Evolutionary conservation across 2,329 filamentous ascomycete species (phyloP), one percentile per base, ranked within the genome.

Genomic region (Chaetothyriales sp.): DNA sequence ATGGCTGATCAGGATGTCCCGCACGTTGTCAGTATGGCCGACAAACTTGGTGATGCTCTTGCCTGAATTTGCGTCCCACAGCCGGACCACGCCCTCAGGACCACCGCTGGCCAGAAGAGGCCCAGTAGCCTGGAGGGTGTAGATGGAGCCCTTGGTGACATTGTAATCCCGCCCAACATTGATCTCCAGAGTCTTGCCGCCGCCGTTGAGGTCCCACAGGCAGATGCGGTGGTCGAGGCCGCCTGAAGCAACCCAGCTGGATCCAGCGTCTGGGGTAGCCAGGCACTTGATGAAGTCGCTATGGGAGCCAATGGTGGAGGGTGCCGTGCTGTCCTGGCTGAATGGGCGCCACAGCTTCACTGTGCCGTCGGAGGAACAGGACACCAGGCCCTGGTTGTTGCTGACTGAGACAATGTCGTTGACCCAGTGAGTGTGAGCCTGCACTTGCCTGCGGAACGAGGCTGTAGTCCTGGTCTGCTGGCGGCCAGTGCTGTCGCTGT

Each of bases 221-320:
- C 80, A 86, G 56, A 98, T 87, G 64, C 88, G 90, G 60, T 90
- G 81, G 67, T 98, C 92, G 32, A 98, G 76, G 1, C 90, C 92
- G 44, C 89, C 92, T 1, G 90, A 95, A 4, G 89, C 92, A 18
- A 96, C 84, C 90, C 90, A 98, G 60, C 83, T 81, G 50, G 80
- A 77, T 43, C 79, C 73, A 43, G 74, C 69, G 58, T 78, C 74
- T 44, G 90, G 86, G 6, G 86, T 84, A 18, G 89, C 86, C 39
- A 98, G 77, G 59, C 87, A 89, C 69, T 96, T 98, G 64, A 95
- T 89, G 64, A 96, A 98, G 72, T 98, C 92, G 61, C 82, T 83
- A 67, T 98, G 92, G 61, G 90, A 81, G 57, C 92, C 92, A 62
- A 98, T 90, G 43, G 86, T 87, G 57, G 79, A 76, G 20, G 70